Percentiles rank a stretch among this genome's conserved stretches.
Evolutionary conservation across 2,329 filamentous ascomycete species (phyloP).

Genomic region (Claviceps quebecensis): DNA sequence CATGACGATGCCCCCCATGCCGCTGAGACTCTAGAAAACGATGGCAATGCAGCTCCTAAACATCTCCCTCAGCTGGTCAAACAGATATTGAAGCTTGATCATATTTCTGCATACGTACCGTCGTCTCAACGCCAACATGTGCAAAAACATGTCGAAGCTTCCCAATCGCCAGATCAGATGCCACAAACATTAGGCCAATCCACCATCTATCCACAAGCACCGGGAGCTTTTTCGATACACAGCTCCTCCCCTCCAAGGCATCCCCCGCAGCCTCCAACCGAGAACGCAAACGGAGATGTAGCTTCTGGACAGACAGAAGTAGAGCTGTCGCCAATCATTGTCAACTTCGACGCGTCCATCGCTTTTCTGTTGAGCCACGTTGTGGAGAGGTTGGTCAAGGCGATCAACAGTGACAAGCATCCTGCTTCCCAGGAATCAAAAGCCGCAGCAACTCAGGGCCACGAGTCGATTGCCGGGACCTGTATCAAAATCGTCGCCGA

Average conservation of each 20-base stretch:
- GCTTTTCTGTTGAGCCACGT: constrained; percentile 41
- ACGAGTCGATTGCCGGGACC: constrained; percentile 12
- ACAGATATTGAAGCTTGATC: constrained; percentile 35
- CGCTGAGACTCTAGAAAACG: constrained; percentile 5
- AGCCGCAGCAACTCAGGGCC: constrained; percentile 6
- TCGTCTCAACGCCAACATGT: constrained; percentile 34
- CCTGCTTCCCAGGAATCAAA: constrained; percentile 3
- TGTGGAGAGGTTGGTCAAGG: constrained; percentile 32
- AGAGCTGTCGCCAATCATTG: constrained; percentile 33
- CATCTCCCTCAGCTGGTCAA: constrained; percentile 41
- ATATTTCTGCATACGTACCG: constrained; percentile 41
- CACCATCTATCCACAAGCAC: constrained; percentile 37
- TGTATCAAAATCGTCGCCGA: constrained; percentile 32
- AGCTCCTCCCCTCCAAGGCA: neutral
- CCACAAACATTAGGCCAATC: constrained; percentile 18
- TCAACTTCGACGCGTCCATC: constrained; percentile 43
- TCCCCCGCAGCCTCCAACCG: neutral
- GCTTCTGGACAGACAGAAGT: constrained; percentile 27
- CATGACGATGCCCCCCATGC: neutral
- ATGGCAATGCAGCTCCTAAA: constrained; percentile 30
- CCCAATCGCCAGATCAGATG: constrained; percentile 16
- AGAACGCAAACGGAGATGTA: neutral
- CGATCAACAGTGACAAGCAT: constrained; percentile 20
- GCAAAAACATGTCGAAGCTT: constrained; percentile 18
- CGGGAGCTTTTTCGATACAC: constrained; percentile 45